These are phyloP conservation scores for Agrocybe praecox DNA, from an alignment of 768 basidiomycete species.

Conservation along the genomic window DNA sequence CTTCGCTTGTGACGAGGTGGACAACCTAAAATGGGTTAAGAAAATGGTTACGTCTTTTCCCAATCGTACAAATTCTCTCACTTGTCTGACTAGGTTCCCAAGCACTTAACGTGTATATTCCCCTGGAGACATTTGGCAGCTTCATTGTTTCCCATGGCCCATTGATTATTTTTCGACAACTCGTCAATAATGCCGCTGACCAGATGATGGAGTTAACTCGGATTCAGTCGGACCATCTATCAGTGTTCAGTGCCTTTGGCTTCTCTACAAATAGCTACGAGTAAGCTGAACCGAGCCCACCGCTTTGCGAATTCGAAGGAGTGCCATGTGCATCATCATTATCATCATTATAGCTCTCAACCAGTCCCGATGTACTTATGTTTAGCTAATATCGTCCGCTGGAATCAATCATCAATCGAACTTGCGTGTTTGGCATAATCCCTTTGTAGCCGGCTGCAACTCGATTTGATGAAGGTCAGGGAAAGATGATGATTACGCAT, in stretches of 20 bases:
- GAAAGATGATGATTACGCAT: conserved; percentile 3
- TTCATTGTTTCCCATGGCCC: conserved; percentile 1
- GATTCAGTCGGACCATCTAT: conserved; percentile 1
- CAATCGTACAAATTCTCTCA: no score
- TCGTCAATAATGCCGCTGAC: conserved; percentile 2
- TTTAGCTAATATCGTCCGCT: no score
- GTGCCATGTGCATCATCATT: no score
- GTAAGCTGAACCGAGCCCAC: no score
- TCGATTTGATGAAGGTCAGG: conserved; percentile 10
- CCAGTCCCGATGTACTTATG: no score
- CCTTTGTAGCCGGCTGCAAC: conserved; percentile 19
- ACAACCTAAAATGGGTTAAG: no score
- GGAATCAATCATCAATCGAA: not conserved
- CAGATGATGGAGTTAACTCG: conserved; percentile 18
- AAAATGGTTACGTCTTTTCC: no score
- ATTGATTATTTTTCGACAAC: conserved; percentile 3
- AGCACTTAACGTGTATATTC: not conserved
- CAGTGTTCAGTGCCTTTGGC: not conserved
- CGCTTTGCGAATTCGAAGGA: no score
- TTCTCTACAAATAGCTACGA: no score
- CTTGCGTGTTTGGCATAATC: conserved; percentile 7
- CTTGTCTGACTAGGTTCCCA: no score
- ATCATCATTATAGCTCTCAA: no score
- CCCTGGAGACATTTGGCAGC: conserved; percentile 1
- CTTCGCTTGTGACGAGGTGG: not conserved